These are phyloP conservation scores for Thelephora ganbajun DNA, from an alignment of 768 basidiomycete genomes.

Conservation along the genomic window DNA sequence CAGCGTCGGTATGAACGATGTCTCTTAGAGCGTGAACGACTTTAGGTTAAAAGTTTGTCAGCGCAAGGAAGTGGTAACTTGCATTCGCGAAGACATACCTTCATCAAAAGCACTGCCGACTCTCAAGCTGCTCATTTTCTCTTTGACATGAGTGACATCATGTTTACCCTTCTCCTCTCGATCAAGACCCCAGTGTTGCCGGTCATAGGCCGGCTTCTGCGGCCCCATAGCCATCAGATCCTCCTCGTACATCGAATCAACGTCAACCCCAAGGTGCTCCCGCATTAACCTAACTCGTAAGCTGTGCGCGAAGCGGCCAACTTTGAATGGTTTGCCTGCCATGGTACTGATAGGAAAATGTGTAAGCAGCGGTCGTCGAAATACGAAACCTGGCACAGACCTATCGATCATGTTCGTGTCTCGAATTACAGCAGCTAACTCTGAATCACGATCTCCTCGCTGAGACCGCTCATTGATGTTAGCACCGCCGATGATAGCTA, in stretches of 20 bases:
- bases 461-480: conserved; percentile 97
- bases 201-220: conserved; percentile 31
- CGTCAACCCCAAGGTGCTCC: conserved; percentile 92
- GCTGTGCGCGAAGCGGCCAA: conserved; percentile 93
- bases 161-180: conserved; percentile 37
- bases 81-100: conserved; percentile 27
- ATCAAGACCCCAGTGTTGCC: conserved; percentile 64
- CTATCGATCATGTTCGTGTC: conserved; percentile 97
- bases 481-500: conserved; percentile 89
- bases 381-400: conserved; percentile 25
- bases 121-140: too few species aligned
- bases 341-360: conserved; percentile 44
- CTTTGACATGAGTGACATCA: conserved; percentile 22
- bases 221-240: conserved; percentile 46
- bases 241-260: conserved; percentile 74
- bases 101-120: conserved; percentile 28
- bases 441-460: conserved; percentile 93
- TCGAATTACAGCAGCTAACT: conserved; percentile 81
- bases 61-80: neutral
- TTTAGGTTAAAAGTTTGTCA: conserved; percentile 14
- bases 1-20: conserved; percentile 19
- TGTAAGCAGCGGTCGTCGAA: neutral
- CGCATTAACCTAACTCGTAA: conserved; percentile 90
- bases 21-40: conserved; percentile 28
- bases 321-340: conserved; percentile 90